Percentiles rank a stretch among this genome's conserved stretches.
Evolutionary conservation across 345 rosid species (phyloP).

Genomic region (Eutrema heterophyllum): DNA sequence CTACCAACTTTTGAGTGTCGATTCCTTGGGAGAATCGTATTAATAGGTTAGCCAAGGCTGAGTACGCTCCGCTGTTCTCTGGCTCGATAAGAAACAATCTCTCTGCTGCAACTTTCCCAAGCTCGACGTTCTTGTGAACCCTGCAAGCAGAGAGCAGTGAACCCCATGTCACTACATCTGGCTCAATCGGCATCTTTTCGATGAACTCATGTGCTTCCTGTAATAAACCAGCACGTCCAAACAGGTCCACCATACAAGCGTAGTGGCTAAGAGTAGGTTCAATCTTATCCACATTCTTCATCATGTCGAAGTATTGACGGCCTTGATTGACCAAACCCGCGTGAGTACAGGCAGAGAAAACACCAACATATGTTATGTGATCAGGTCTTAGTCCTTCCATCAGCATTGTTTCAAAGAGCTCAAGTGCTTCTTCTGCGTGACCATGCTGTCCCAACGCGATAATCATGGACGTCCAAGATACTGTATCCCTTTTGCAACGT

Average conservation of each 20-base stretch:
- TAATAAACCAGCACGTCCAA: constrained; percentile 78
- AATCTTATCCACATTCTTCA: constrained; percentile 57
- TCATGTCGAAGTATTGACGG: constrained; percentile 48
- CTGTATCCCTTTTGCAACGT: constrained; percentile 41
- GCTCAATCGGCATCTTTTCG: constrained; percentile 64
- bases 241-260: constrained; percentile 82
- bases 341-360: constrained; percentile 87
- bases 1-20: too few species aligned
- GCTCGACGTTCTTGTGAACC: constrained; percentile 62
- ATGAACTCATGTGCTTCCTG: constrained; percentile 64
- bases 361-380: constrained; percentile 84
- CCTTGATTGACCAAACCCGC: constrained; percentile 76
- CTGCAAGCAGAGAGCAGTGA: constrained; percentile 81
- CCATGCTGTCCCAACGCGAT: constrained; percentile 90
- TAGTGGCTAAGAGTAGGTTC: constrained; percentile 79
- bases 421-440: constrained; percentile 80
- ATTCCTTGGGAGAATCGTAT: too few species aligned
- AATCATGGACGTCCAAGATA: constrained; percentile 91
- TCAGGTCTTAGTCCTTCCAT: constrained; percentile 61
- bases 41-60: constrained; percentile 78
- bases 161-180: constrained; percentile 85
- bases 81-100: constrained; percentile 69
- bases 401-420: constrained; percentile 70
- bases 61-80: constrained; percentile 85
- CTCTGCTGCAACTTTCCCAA: constrained; percentile 70